Base-by-base conservation (phyloP, 2,329 filamentous ascomycete species). In the Diaporthe vaccinii region DNA sequence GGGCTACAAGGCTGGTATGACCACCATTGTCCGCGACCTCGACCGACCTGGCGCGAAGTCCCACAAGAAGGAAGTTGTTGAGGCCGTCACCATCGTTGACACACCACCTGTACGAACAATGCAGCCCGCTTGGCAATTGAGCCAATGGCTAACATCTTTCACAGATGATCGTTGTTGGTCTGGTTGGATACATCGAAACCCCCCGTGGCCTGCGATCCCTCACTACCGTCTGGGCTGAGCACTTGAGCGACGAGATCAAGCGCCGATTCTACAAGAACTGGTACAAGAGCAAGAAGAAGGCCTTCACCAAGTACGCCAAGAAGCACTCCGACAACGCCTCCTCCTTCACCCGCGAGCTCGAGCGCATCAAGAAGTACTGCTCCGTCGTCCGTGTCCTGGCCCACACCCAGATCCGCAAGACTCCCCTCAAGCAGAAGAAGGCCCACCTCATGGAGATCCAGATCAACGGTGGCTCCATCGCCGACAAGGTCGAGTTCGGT, bases 261-360 rank as follows among this genome's bases (percentile, higher is more conserved):
- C 95, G 97, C 85, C 95, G 97, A 86, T 99, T 99, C 95, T 99
- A 99, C 95, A 98, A 98, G 95, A 99, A 99, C 94, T 99, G 97
- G 97, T 99, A 99, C 94, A 98, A 98, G 94, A 95, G 93, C 92
- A 99, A 99, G 96, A 98, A 98, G 95, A 99, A 99, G 96, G 97
- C 97, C 79, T 99, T 99, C 92, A 99, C 97, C 92, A 98, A 98
- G 92, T 99, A 99, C 90, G 95, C 97, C 91, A 99, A 98, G 95
- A 96, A 98, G 93, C 95, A 98, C 93, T 95, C 96, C 80, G 96
- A 98, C 90, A 94, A 88, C 89, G 96, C 95, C 84, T 90, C 94
- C 82, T 95, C 95, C 84, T 94, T 98, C 91, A 95, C 94, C 88
- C 94, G 95, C 86, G 97, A 99, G 89, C 93, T 99, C 85, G 97